Evolutionary conservation across 306 rosid genomes (phyloP).

Genomic region (Cucumis melo): DNA sequence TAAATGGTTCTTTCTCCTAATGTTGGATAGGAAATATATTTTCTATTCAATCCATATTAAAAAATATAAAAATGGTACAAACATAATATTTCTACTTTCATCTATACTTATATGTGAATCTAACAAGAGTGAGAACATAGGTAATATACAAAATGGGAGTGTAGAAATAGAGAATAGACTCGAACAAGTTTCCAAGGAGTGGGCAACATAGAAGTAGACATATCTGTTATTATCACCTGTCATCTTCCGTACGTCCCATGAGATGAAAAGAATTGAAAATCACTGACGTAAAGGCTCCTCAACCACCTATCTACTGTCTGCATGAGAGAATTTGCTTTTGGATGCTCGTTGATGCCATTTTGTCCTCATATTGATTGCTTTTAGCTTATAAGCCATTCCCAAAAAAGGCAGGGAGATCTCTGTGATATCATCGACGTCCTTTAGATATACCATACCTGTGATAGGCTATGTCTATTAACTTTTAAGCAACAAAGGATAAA

Average conservation of each 20-base stretch:
- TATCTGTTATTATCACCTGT: background rate
- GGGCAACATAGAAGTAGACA: background rate
- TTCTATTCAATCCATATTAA: too few relatives aligned
- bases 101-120: too few relatives aligned
- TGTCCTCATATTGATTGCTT: constrained; percentile 54
- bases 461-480: constrained; percentile 35
- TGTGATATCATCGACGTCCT: constrained; percentile 36
- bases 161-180: too few relatives aligned
- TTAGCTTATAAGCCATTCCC: constrained; percentile 72
- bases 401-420: constrained; percentile 43
- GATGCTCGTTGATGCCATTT: constrained; percentile 35
- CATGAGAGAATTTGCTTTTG: constrained; percentile 37
- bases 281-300: constrained; percentile 45
- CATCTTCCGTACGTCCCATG: constrained; percentile 40
- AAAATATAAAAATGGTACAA: too few relatives aligned
- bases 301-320: constrained; percentile 70
- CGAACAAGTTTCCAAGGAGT: too few relatives aligned
- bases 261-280: constrained; percentile 60
- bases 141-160: too few relatives aligned
- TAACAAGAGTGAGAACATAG: too few relatives aligned
- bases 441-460: constrained; percentile 40
- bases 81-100: too few relatives aligned
- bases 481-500: background rate
- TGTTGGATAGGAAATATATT: too few relatives aligned
- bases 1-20: too few relatives aligned